These are phyloP conservation scores for Chrysoporthe cubensis DNA, from an alignment of 2,329 filamentous ascomycete species.

Conservation along the genomic window DNA sequence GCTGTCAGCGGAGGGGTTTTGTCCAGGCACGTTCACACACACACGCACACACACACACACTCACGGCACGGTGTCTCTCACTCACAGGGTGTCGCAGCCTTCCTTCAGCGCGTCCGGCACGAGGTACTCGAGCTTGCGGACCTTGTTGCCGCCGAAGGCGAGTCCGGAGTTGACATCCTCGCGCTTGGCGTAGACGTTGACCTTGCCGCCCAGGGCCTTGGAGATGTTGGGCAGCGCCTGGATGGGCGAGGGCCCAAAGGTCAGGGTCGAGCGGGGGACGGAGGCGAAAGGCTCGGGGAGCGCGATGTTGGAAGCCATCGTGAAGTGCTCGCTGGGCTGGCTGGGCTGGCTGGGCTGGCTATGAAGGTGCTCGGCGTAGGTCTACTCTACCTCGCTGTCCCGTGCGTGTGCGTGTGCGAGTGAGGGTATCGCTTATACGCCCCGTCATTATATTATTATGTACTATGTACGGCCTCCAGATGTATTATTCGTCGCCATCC, in stretches of 20 bases:
- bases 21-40: too few species aligned
- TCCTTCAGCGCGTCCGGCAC: conserved; percentile 63
- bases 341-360: neutral
- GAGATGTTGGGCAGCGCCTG: conserved; percentile 69
- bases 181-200: conserved; percentile 71
- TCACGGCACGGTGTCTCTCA: too few species aligned
- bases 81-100: conserved; percentile 58
- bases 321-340: neutral
- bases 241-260: conserved; percentile 71
- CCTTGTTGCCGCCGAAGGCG: conserved; percentile 72
- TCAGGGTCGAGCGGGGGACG: conserved; percentile 64
- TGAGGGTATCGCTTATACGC: too few species aligned
- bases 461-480: neutral
- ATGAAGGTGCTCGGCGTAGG: too few species aligned
- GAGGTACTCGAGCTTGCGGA: conserved; percentile 71
- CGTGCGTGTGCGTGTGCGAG: too few species aligned
- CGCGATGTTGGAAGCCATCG: conserved; percentile 35
- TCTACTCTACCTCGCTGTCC: too few species aligned
- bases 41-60: too few species aligned
- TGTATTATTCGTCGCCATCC: conserved; percentile 11
- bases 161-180: conserved; percentile 73
- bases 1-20: neutral
- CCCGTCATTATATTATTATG: neutral
- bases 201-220: conserved; percentile 59
- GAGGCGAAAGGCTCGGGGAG: conserved; percentile 65